Evolutionary conservation across 257 asterid species (phyloP), one percentile per base, ranked within the genome.

Genomic region (Solanum virginianum): DNA sequence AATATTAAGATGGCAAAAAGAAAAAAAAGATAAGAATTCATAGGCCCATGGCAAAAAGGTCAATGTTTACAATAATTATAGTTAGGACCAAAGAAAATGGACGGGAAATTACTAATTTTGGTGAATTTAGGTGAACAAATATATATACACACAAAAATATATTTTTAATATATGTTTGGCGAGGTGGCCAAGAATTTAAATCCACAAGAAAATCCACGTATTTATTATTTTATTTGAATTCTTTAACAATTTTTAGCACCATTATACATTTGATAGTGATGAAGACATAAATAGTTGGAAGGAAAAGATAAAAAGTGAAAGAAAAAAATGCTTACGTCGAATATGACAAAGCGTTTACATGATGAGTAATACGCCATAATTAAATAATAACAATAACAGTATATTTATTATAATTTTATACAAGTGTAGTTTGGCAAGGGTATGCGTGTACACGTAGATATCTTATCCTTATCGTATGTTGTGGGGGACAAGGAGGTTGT

Each of bases 41-140:
- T 75, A 7, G 8, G 6, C 45, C 62, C 45, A 7, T 24, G 24
- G 14, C 41, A 24, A 47, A 47, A 75, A 22, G 24, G 24, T 75
- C 41, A 22, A 49, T 8, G 82, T 13, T 24, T 75, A 24, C 24
- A 18, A 49, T 75, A 24, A 3, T 47, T 49, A 32, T 75, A 22
- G 62, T 75, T 15, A 10, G 62, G 24, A 17, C 13, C 4, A 4
- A 26, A 3, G 1, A 74, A 74, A 18, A 41, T 45, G 55, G 36
- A 20, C 12, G 22, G n/a, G 39, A 72, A 8, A 7, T 49, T 75
- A 75, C 32, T 45, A 12, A 22, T 75, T 24, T 75, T 75, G 62
- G 82, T 75, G 62, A 14, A 49, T 15, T 75, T 75, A 24, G 82
- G 82, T 75, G 62, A 8, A 60, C 81, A 63, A 12, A 26, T 24